Evolutionary conservation across 2,329 filamentous ascomycete genomes (phyloP).

Genomic region (Chaetomium sp.): DNA sequence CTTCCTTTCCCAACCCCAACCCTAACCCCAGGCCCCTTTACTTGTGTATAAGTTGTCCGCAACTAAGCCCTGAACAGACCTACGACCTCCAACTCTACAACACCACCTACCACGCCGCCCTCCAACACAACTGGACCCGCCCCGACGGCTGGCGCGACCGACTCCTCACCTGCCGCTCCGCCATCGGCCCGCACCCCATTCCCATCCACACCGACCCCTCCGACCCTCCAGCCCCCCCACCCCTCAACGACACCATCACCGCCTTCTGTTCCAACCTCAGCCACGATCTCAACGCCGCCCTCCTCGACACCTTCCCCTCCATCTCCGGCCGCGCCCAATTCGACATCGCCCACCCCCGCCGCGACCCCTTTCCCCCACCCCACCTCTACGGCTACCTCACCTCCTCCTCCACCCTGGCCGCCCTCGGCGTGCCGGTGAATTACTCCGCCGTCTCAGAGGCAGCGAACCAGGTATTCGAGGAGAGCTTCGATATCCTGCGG

Average conservation of each 20-base stretch:
- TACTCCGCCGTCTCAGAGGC: neutral
- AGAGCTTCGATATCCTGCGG: neutral
- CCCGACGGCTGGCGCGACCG: neutral
- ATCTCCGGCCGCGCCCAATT: neutral
- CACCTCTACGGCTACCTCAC: neutral
- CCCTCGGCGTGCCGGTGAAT: slow-evolving; percentile 4
- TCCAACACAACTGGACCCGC: slow-evolving; percentile 1
- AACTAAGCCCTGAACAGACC: too few relatives aligned
- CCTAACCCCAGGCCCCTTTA: neutral
- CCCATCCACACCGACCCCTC: neutral
- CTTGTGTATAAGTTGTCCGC: neutral
- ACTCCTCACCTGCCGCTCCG: neutral
- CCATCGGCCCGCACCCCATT: neutral
- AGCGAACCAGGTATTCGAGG: neutral
- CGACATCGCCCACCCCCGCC: neutral
- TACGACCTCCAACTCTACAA: slow-evolving; percentile 3
- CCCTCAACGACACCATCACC: neutral
- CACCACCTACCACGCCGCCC: neutral
- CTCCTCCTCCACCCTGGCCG: neutral
- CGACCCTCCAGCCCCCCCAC: neutral
- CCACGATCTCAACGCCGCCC: neutral
- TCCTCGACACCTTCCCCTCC: neutral
- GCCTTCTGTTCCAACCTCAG: neutral
- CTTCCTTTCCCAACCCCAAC: neutral
- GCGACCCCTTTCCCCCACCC: neutral